These are phyloP conservation scores for Plectosphaerella plurivora DNA, from an alignment of 2,329 filamentous ascomycete genomes.

Conservation along the genomic window DNA sequence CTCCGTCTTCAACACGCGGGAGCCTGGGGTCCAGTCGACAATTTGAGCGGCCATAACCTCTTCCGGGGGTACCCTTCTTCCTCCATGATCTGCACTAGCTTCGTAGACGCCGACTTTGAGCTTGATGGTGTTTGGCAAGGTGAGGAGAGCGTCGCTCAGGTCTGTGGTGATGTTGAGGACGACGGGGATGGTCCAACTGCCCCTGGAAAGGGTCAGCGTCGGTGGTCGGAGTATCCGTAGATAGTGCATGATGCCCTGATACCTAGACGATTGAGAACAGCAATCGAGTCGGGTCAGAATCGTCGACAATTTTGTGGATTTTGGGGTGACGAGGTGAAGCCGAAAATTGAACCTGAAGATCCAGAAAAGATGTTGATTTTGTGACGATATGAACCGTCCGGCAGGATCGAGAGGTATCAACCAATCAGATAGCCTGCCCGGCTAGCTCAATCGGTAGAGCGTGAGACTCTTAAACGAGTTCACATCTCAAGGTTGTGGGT, in stretches of 20 bases:
- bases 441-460: constrained; percentile 69
- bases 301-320: no score
- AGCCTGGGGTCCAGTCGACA: constrained; percentile 22
- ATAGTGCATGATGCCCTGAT: constrained; percentile 46
- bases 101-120: constrained; percentile 30
- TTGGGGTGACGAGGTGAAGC: no score
- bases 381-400: no score
- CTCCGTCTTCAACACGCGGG: constrained; percentile 30
- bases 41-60: constrained; percentile 23
- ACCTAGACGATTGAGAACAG: not conserved
- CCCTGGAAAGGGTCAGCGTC: constrained; percentile 23
- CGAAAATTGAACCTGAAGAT: no score
- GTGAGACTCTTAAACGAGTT: constrained; percentile 56
- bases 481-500: constrained; percentile 1
- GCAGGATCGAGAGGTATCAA: not conserved
- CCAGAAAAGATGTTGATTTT: no score
- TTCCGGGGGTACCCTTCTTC: constrained; percentile 16
- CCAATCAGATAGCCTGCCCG: constrained; percentile 27
- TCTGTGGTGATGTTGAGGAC: constrained; percentile 54
- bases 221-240: constrained; percentile 48
- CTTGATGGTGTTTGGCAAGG: constrained; percentile 36
- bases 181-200: constrained; percentile 29
- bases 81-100: constrained; percentile 8
- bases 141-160: constrained; percentile 50
- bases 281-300: no score